Evolutionary conservation across 1,284 basidiomycete genomes (phyloP).

Genomic region (Ustilago bromivora): DNA sequence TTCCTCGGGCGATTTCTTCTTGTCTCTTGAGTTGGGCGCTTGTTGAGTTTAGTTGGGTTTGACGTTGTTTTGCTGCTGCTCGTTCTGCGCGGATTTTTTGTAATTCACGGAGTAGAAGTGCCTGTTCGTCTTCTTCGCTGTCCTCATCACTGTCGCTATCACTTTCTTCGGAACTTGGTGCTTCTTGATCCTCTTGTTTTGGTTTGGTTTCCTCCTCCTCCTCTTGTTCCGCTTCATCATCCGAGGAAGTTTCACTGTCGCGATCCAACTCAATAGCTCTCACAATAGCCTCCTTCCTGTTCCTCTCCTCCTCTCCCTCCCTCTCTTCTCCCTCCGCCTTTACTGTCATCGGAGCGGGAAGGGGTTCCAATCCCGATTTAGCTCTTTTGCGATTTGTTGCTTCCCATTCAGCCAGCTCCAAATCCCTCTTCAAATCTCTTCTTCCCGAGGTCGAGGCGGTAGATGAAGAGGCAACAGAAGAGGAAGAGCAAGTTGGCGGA

Average conservation of each 20-base stretch:
- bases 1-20: constrained; percentile 64
- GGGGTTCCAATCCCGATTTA: constrained; percentile 7
- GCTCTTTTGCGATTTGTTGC: constrained; percentile 40
- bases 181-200: neutral
- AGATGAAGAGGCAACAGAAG: constrained; percentile 2
- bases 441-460: neutral
- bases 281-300: constrained; percentile 3
- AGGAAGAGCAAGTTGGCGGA: constrained; percentile 21
- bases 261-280: constrained; percentile 1
- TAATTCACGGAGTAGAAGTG: constrained; percentile 5
- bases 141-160: neutral
- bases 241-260: constrained; percentile 8
- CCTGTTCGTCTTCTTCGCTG: neutral
- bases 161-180: neutral
- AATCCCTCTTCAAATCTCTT: constrained; percentile 60
- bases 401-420: constrained; percentile 57
- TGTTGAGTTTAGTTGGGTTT: constrained; percentile 18
- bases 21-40: constrained; percentile 34
- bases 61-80: neutral
- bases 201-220: constrained; percentile 11
- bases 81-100: constrained; percentile 13
- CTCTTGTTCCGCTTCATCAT: constrained; percentile 17
- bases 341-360: neutral
- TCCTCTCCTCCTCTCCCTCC: neutral
- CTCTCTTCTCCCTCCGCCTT: neutral